phyloP scores from a whole-genome alignment of 2,329 filamentous ascomycete genomes.

The Colletotrichum spaethianum region DNA sequence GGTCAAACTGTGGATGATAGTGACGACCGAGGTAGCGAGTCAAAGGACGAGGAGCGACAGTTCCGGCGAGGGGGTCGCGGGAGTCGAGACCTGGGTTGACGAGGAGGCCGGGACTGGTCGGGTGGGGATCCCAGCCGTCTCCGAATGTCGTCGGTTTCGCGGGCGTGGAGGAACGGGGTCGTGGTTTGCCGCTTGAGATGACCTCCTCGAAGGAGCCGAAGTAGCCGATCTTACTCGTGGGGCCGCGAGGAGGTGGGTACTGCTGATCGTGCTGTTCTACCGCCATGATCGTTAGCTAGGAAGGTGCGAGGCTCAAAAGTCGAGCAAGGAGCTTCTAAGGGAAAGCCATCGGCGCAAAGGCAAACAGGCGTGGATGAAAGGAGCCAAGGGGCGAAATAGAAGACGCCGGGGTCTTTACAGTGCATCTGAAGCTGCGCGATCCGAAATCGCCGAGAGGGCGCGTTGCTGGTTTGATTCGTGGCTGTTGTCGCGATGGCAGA shows the following conservation, averaged over 20 bases:
- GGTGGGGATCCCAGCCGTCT: background rate
- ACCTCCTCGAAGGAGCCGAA: background rate
- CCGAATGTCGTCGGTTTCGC: background rate
- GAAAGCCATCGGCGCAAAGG: constrained; percentile 11
- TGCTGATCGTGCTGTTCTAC: background rate
- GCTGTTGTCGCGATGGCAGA: background rate
- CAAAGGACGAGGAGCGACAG: background rate
- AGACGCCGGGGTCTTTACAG: constrained; percentile 26
- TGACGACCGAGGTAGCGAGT: background rate
- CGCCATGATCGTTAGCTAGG: constrained; percentile 29
- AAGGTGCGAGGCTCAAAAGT: constrained; percentile 6
- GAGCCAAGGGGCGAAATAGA: background rate
- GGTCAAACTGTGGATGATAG: background rate
- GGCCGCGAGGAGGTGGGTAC: background rate
- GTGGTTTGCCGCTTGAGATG: background rate
- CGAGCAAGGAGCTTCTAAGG: background rate
- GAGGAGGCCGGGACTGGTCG: background rate
- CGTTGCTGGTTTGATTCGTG: constrained; percentile 8
- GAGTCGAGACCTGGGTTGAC: background rate
- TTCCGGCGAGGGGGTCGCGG: background rate
- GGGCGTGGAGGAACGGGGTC: background rate
- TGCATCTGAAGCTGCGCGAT: constrained; percentile 2
- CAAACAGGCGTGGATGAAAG: background rate
- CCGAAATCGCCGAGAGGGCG: constrained; percentile 1
- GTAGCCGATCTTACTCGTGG: background rate